Conservation (phyloP, 208 protist species). For the Angomonas deanei region DNA sequence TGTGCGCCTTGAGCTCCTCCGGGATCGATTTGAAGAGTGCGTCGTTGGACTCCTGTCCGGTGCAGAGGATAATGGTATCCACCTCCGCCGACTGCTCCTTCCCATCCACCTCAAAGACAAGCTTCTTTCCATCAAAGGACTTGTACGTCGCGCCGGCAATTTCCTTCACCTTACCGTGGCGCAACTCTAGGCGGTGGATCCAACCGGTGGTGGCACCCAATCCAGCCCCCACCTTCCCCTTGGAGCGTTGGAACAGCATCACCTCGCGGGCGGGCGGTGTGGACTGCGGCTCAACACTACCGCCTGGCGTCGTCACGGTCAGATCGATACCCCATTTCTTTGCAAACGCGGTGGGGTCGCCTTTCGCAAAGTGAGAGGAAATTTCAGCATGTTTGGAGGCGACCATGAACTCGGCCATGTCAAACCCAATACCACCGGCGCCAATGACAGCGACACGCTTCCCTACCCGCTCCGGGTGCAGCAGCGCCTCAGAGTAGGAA, state of each 20-base stretch:
- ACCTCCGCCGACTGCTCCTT: constrained; percentile 38
- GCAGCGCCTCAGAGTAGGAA: constrained; percentile 82
- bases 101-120: constrained; percentile 44
- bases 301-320: constrained; percentile 20
- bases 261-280: constrained; percentile 24
- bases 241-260: constrained; percentile 76
- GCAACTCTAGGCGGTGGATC: constrained; percentile 87
- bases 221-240: constrained; percentile 64
- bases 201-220: constrained; percentile 88
- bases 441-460: constrained; percentile 84
- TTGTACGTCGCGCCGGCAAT: constrained; percentile 71
- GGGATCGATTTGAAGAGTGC: constrained; percentile 14
- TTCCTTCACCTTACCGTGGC: constrained; percentile 62
- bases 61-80: constrained; percentile 86
- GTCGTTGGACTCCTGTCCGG: constrained; percentile 67
- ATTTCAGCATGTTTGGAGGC: constrained; percentile 1
- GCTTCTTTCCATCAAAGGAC: constrained; percentile 68
- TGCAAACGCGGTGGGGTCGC: constrained; percentile 30
- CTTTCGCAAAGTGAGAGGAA: constrained; percentile 13
- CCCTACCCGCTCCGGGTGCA: constrained; percentile 48
- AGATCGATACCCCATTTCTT: constrained; percentile 74
- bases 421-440: constrained; percentile 91
- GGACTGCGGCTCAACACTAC: constrained; percentile 22
- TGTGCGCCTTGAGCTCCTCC: constrained; percentile 6
- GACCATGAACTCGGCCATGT: constrained; percentile 83